These are phyloP conservation scores for Nicotiana attenuata DNA, from an alignment of 257 asterid species.

Conservation along the genomic window DNA sequence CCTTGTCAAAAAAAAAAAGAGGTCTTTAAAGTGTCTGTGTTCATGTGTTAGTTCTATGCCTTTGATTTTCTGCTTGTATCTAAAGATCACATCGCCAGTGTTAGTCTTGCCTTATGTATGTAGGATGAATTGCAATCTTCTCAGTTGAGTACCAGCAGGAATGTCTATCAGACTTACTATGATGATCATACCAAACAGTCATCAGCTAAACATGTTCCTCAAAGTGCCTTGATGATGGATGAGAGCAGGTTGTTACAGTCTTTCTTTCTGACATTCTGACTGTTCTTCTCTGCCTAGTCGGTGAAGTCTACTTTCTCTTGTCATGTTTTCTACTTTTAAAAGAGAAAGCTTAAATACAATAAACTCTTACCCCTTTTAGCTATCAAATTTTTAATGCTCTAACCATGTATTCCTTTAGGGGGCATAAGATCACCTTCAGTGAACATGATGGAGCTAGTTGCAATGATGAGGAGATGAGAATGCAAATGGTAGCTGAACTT, in stretches of 20 bases:
- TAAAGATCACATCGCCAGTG: background rate
- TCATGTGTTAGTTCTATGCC: background rate
- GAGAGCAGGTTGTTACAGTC: conserved; percentile 44
- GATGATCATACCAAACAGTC: conserved; percentile 40
- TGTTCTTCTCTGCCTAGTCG: background rate
- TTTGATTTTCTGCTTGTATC: background rate
- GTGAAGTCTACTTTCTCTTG: background rate
- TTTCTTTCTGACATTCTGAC: background rate
- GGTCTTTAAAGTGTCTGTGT: background rate
- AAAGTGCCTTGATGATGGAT: conserved; percentile 29
- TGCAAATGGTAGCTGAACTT: conserved; percentile 36
- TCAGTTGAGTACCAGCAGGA: conserved; percentile 31
- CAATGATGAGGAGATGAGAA: conserved; percentile 37
- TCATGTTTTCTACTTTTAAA: background rate
- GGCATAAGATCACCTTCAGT: conserved; percentile 32
- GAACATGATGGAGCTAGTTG: conserved; percentile 40
- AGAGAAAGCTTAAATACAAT: background rate
- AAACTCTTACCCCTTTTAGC: background rate
- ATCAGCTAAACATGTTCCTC: conserved; percentile 38
- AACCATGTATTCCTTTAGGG: conserved; percentile 30
- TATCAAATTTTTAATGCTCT: background rate
- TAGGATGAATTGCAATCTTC: conserved; percentile 54
- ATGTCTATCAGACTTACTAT: conserved; percentile 31
- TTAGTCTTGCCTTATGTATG: conserved; percentile 9
- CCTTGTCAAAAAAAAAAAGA: background rate